These are phyloP conservation scores for Leonotis leonurus DNA, from an alignment of 257 asterid species.

Conservation along the genomic window DNA sequence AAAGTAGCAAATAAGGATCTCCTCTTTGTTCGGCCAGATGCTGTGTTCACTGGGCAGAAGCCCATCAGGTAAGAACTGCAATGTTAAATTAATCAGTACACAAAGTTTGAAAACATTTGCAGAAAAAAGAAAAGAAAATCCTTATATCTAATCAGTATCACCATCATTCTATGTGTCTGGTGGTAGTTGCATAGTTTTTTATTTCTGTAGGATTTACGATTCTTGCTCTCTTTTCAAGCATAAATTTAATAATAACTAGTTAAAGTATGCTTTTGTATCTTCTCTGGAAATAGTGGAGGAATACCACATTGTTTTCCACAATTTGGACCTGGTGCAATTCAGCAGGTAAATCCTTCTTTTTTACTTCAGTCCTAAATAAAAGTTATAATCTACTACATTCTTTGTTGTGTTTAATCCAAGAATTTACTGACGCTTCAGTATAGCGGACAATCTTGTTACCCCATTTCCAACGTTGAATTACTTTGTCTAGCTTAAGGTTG, in stretches of 20 bases:
- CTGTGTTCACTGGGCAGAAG: conserved; percentile 87
- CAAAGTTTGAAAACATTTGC: not conserved
- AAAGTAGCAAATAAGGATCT: conserved; percentile 80
- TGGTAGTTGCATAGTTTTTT: too few relatives aligned
- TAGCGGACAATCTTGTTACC: conserved; percentile 7
- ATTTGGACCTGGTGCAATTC: conserved; percentile 92
- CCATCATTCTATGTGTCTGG: too few relatives aligned
- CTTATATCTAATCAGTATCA: not conserved
- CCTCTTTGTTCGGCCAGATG: conserved; percentile 98
- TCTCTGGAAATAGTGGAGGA: conserved; percentile 68
- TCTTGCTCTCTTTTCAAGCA: conserved; percentile 3
- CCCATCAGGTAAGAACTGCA: conserved; percentile 71
- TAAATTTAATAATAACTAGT: conserved; percentile 9
- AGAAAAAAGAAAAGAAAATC: not conserved
- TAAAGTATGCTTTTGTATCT: conserved; percentile 14
- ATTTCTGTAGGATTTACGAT: not conserved
- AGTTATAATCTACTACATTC: not conserved
- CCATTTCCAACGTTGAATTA: conserved; percentile 17
- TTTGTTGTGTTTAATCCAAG: not conserved
- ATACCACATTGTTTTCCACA: conserved; percentile 99
- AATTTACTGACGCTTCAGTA: not conserved
- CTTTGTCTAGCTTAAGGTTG: conserved; percentile 15
- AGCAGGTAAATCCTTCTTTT: conserved; percentile 56
- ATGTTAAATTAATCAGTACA: not conserved
- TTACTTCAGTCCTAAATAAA: not conserved